Base-by-base conservation (phyloP, 495 filamentous ascomycete species). In the Tuber melanosporum region DNA sequence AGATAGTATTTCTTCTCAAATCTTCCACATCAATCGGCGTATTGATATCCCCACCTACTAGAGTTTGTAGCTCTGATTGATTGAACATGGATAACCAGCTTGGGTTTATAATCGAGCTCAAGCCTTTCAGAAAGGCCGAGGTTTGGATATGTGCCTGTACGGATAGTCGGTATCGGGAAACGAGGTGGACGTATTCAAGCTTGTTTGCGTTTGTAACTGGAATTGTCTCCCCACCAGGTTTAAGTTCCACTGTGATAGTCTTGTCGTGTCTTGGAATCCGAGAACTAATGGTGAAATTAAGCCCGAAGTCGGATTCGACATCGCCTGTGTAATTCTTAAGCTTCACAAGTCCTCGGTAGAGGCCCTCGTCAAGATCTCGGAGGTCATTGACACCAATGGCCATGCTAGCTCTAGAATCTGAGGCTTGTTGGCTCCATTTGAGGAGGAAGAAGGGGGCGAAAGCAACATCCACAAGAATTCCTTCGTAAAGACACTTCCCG, bases 21-120 rank as follows among this genome's bases (percentile, higher is more conserved):
- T 99, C 96, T 42, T 91, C 89, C 66, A 99, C 90, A 81, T 97
- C 91, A 77, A 98, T 95, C 69, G 93, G 90, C 26, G 91, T 91
- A 41, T 88, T 89, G 4, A 71, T 76, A 80, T 95, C 92, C 75
- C 95, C 95, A 77, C 93, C 92, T 20, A 99, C 91, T 14, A 99
- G 89, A 0, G 93, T 95, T 84, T 99, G 95, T 36, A 99, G 87
- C 81, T 99, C 95, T 12, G 89, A 87, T 80, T 98, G 95, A 84
- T 99, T 99, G 87, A 99, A 99, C 95, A 99, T 99, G 78, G 90
- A 92, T 5, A 99, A 87, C 95, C 95, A 99, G 4, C 88, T 88
- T 0, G 95, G 95, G 75, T 94, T 91, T 77, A 99, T 96, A 80
- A 99, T 96, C 74, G 91, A 87, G 20, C 92, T 89, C 7, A 99